Evolutionary conservation across 2,329 filamentous ascomycete species (phyloP), one percentile per base, ranked within the genome.

Genomic region (Chaetomiaceae sp.): DNA sequence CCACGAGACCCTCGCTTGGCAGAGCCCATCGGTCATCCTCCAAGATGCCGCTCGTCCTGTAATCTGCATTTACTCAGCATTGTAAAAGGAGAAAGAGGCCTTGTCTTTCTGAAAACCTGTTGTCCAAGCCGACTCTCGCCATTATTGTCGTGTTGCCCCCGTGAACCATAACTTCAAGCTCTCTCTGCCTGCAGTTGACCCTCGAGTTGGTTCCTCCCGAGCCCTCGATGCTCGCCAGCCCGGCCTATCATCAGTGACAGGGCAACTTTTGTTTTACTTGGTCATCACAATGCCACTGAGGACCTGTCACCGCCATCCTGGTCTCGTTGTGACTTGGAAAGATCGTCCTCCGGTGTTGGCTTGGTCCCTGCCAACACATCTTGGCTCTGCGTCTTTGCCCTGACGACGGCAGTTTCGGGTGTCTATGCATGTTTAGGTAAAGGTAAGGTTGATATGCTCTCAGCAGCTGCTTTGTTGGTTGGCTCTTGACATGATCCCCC

Each of bases 1-100:
- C 52, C 48, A 54, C 46, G 45, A 51, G 46, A 49, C 40, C 17
- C 45, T 19, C 42, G 39, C 54, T 55, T 56, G 54, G 57, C 56
- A 40, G 19, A 44, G 34, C 33, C 34, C 16, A 21, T n/a, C 25
- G 5, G 25, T 21, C 33, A 17, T 17, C 17, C 17, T 23, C 23
- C 25, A 25, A 16, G n/a, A 13, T 19, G 27, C 23, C 38, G 33
- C 16, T 41, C n/a, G 5, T 17, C 16, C 10, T 42, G 49, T 37
- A 51, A 41, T 45, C 21, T 41, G 37, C n/a, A 19, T 19, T 27
- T 23, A n/a, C n/a, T n/a, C n/a, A 35, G 38, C 30, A 35, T 48
- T n/a, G 35, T n/a, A 30, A 35, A 43, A 20, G 43, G 16, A 16
- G 33, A 48, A n/a, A 27, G 17, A 40, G n/a, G 16, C 30, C 27